Base-by-base conservation (phyloP, 768 basidiomycete species). In the Lentinula edodes region DNA sequence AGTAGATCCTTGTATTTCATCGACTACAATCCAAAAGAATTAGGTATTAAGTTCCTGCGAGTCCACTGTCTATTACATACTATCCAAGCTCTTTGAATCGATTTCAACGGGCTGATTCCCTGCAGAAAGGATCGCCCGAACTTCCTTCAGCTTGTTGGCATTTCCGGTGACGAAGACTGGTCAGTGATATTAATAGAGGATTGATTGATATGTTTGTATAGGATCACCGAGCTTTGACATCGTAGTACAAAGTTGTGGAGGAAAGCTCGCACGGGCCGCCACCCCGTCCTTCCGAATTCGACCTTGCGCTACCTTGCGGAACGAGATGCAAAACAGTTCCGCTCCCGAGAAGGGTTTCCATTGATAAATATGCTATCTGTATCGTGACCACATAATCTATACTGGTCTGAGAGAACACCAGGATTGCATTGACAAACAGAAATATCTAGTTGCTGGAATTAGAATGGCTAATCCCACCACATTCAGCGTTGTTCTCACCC, bases 131-230 rank as follows among this genome's bases (percentile, higher is more conserved):
- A 98, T 98, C 36, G 84, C 83, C 67, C 85, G 84, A 63, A 95
- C 93, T 75, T 98, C 96, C 62, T 80, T 82, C 32, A 98, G 79
- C 73, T 98, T 98, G 78, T 95, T 93, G 18, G 87, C 83, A 71
- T 98, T 98, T 32, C 95, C 93, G 0, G 96, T 98, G 16, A 98
- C 93, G 72, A 98, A 97, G 28, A 90, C 95, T 96, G n/a, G 1
- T 20, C 7, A 23, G 32, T 6, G 9, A 23, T 16, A 18, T 12
- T 12, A 48, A 10, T 48, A 48, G 46, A 7, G 23, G 4, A 7
- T 10, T 12, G 8, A 9, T 9, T 48, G 1, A 20, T 20, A 9
- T 12, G 13, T 48, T n/a, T 48, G 12, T 20, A 8, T 9, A 12
- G 8, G 12, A 20, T 48, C 20, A 48, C 46, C 20, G 20, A 48